phyloP scores from a whole-genome alignment of 768 basidiomycete species.

The Mycena filopes region DNA sequence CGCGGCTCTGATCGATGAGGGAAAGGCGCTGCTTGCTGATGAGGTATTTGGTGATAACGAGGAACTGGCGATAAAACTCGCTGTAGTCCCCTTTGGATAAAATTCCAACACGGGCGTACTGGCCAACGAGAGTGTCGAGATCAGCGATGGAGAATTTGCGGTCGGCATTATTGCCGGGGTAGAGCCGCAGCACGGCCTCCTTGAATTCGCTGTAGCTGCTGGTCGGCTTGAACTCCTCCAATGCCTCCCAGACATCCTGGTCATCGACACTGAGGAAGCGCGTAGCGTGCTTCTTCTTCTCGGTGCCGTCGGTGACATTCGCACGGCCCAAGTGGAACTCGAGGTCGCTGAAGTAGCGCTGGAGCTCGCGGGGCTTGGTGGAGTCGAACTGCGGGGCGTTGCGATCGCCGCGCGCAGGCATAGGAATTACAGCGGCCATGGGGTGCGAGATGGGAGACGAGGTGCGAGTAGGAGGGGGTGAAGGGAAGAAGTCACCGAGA shows the following conservation, averaged over 20 bases:
- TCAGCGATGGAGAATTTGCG: constrained; percentile 34
- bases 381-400: constrained; percentile 24
- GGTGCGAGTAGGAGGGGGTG: background rate
- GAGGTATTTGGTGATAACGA: constrained; percentile 33
- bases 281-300: constrained; percentile 31
- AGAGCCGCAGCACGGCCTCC: constrained; percentile 32
- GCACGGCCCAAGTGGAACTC: constrained; percentile 19
- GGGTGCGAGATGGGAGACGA: background rate
- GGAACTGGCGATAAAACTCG: constrained; percentile 38
- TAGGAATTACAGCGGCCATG: background rate
- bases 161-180: constrained; percentile 32
- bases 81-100: constrained; percentile 25
- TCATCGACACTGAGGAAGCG: constrained; percentile 26
- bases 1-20: constrained; percentile 32
- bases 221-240: constrained; percentile 24
- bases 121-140: constrained; percentile 35
- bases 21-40: constrained; percentile 24
- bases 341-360: constrained; percentile 30
- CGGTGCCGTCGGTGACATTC: constrained; percentile 13
- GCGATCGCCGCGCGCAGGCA: constrained; percentile 32
- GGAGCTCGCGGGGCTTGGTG: constrained; percentile 28
- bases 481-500: background rate
- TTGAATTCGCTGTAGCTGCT: constrained; percentile 36
- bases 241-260: constrained; percentile 32
- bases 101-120: constrained; percentile 23